Evolutionary conservation across 2,329 filamentous ascomycete genomes (phyloP), one percentile per base, ranked within the genome.

Genomic region (Didymella glomerata): DNA sequence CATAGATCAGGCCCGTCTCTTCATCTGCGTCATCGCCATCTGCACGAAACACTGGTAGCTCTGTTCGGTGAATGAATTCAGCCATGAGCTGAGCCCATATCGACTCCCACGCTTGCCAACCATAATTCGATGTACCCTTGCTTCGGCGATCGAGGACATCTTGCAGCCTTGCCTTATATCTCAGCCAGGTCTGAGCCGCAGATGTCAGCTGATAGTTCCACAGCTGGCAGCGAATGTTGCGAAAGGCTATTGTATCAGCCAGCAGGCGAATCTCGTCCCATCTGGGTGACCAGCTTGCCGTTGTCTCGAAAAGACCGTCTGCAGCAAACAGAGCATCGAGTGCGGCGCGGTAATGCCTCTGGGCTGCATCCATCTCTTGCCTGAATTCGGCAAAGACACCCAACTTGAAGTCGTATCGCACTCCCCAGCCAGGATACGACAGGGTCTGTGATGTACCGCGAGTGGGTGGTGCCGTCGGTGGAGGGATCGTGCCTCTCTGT

Each of bases 201-300:
- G 88, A 82, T 28, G 90, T 92, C n/a, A 90, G 88, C 65, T 93
- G 88, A 18, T 87, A 88, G 60, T 86, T 87, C 88, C 92, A 94
- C 5, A 98, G 78, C 50, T 96, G 82, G 73, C 93, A 95, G 36
- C 94, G 88, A 18, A 98, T 82, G 52, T 90, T 88, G 48, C 94
- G 89, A 51, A 97, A 85, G 0, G 92, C 88, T 64, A 96, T 86
- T 11, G 90, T 79, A 75, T 99, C 95, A 2, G 92, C 90, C 36
- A 98, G 77, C 28, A 95, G 79, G n/a, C 95, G 87, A n/a, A 91
- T 92, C 76, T 98, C 92, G 72, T 97, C 91, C 85, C 94, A 99
- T 60, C 93, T 86, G 16, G 91, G 88, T 67, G 88, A 93, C 93
- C 93, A 97, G 70, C 88, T 93, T 4, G 93, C 90, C 57, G 96